These are phyloP conservation scores for Gymnopus androsaceus DNA, from an alignment of 1,284 basidiomycete species.

Conservation along the genomic window DNA sequence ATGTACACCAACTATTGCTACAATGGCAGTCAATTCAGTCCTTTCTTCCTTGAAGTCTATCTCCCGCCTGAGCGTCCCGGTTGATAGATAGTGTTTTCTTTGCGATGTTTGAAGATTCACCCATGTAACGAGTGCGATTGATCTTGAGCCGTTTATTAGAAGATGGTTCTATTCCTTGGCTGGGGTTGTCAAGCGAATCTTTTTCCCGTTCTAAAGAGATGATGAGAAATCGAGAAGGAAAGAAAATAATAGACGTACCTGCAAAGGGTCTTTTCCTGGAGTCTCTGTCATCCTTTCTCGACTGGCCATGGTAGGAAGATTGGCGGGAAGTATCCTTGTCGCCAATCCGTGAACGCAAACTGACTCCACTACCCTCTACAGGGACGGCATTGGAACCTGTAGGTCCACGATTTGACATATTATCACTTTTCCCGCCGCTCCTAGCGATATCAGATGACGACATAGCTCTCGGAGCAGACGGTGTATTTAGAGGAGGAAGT, in stretches of 20 bases:
- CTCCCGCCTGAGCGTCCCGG: constrained; percentile 53
- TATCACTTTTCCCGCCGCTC: constrained; percentile 38
- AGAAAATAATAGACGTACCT: constrained; percentile 45
- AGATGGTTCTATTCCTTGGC: constrained; percentile 10
- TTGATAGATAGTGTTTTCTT: constrained; percentile 63
- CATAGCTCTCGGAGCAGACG: constrained; percentile 76
- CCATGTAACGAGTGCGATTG: constrained; percentile 35
- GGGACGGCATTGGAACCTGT: constrained; percentile 23
- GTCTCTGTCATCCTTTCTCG: constrained; percentile 59
- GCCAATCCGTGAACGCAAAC: constrained; percentile 66
- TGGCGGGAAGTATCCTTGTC: constrained; percentile 52
- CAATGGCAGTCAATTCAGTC: constrained; percentile 39
- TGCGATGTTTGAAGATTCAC: constrained; percentile 42
- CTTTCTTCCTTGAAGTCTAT: constrained; percentile 56
- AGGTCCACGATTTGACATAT: constrained; percentile 34
- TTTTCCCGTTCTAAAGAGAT: constrained; percentile 51
- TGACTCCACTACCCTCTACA: constrained; percentile 37
- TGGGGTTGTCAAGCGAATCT: constrained; percentile 36
- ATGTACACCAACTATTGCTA: constrained; percentile 7
- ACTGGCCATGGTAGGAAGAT: constrained; percentile 39
- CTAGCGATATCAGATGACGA: constrained; percentile 42
- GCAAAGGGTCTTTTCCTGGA: constrained; percentile 66
- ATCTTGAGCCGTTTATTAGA: constrained; percentile 46
- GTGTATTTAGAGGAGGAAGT: constrained; percentile 56
- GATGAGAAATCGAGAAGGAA: constrained; percentile 4